These are phyloP conservation scores for Yamadazyma akitaensis DNA, from an alignment of 805 yeast genomes.

Conservation along the genomic window DNA sequence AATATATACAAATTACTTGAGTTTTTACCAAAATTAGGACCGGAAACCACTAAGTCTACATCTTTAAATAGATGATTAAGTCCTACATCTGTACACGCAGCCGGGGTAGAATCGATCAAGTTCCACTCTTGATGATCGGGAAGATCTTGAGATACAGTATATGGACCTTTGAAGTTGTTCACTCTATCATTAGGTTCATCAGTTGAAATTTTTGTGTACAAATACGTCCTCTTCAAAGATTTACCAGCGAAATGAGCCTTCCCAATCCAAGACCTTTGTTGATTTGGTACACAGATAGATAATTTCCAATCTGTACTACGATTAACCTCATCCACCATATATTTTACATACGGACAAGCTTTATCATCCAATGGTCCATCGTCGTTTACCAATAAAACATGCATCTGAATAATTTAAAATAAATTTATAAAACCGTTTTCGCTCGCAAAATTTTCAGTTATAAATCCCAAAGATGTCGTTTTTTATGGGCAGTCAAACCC, in stretches of 20 bases:
- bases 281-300: constrained; percentile 81
- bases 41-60: constrained; percentile 80
- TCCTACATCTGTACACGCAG: constrained; percentile 91
- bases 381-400: constrained; percentile 74
- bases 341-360: constrained; percentile 82
- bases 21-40: constrained; percentile 95
- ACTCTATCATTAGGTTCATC: constrained; percentile 42
- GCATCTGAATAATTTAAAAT: constrained; percentile 29
- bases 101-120: constrained; percentile 90
- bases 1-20: constrained; percentile 84
- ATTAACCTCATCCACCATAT: constrained; percentile 66
- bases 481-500: constrained; percentile 49
- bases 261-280: constrained; percentile 92
- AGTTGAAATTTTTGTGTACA: constrained; percentile 51
- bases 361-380: constrained; percentile 89
- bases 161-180: constrained; percentile 66
- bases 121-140: constrained; percentile 72
- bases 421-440: neutral
- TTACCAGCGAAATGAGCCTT: constrained; percentile 92
- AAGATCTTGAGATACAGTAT: constrained; percentile 44
- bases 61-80: constrained; percentile 58
- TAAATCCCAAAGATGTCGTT: constrained; percentile 49
- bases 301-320: constrained; percentile 77
- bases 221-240: constrained; percentile 55
- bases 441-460: neutral